These are phyloP conservation scores for Fusarium albidum DNA, from an alignment of 2,329 filamentous ascomycete genomes.

Conservation along the genomic window DNA sequence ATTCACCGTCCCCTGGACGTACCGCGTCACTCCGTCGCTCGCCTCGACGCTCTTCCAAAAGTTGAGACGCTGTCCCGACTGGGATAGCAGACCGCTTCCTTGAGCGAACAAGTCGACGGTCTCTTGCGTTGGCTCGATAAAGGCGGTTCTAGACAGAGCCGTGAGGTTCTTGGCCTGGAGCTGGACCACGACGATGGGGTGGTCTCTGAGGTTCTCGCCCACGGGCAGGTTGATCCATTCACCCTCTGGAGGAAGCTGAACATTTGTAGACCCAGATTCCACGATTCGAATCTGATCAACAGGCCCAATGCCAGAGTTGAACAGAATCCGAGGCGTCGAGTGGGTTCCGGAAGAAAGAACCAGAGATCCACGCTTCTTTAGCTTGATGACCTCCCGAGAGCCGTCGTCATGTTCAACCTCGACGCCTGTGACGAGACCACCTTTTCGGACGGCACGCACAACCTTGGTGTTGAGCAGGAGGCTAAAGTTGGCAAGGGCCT, in stretches of 20 bases:
- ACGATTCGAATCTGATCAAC: constrained; percentile 61
- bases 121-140: constrained; percentile 36
- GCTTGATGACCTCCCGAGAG: constrained; percentile 64
- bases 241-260: constrained; percentile 56
- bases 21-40: constrained; percentile 46
- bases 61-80: constrained; percentile 55
- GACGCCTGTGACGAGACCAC: constrained; percentile 69
- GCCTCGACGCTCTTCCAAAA: constrained; percentile 55
- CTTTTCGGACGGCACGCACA: constrained; percentile 69
- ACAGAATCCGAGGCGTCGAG: constrained; percentile 71
- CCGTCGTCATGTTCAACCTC: constrained; percentile 65
- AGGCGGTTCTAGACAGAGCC: constrained; percentile 35
- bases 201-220: constrained; percentile 64
- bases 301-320: constrained; percentile 69
- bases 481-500: constrained; percentile 68
- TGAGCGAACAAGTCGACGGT: constrained; percentile 44
- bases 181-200: constrained; percentile 48
- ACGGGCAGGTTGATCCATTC: constrained; percentile 69
- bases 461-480: constrained; percentile 71
- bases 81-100: constrained; percentile 52
- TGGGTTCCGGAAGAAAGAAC: constrained; percentile 73
- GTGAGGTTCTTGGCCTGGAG: constrained; percentile 39
- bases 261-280: constrained; percentile 53
- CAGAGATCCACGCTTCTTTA: constrained; percentile 69
- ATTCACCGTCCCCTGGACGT: constrained; percentile 55